Evolutionary conservation across 2,329 filamentous ascomycete species (phyloP), one percentile per base, ranked within the genome.

Genomic region (Xylaria sp.): DNA sequence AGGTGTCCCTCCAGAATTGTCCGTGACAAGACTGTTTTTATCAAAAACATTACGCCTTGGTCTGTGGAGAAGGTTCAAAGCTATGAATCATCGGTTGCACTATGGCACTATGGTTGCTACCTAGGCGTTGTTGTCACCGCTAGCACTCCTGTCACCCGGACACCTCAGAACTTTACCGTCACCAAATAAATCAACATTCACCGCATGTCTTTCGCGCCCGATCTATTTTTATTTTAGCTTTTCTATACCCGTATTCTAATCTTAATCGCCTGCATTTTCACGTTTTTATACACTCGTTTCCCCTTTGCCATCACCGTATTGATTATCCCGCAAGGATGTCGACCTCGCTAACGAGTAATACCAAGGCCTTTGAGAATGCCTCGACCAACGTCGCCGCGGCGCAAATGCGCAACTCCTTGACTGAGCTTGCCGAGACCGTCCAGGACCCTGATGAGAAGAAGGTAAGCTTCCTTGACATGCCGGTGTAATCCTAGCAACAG

Each of bases 321-420:
- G 20, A 40, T 17, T 18, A 26, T 38, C 21, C 40, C 11, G 29
- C 22, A 46, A 56, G 7, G 17, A 60, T 59, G 63, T 20, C 34
- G 42, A 3, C 13, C 18, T 47, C 44, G 54, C 69, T 79, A 72
- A 78, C 70, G 53, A 44, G 54, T 39, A 9, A n/a, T 34, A 38
- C 68, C 13, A 74, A 97, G 94, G 94, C 94, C 60, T 99, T 99
- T 75, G 94, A 99, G 79, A 97, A 97, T 85, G 96, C 94, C 66
- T 97, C 93, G 52, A 99, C 94, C 71, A 97, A 91, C 69, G 93
- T 99, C 63, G 94, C 94, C 59, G 94, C 94, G 52, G 95, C 92
- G 57, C 94, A 99, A 81, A 99, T 99, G 94, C 91, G 94, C 77
- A 99, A 99, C 84, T 84, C 91, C 59, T 83, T 99, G 73, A 97